A percentile compares a stretch with the other conserved stretches of the same genome.
Conservation (phyloP, 2,329 filamentous ascomycete genomes). For the Magnaporthiopsis incrustans region DNA sequence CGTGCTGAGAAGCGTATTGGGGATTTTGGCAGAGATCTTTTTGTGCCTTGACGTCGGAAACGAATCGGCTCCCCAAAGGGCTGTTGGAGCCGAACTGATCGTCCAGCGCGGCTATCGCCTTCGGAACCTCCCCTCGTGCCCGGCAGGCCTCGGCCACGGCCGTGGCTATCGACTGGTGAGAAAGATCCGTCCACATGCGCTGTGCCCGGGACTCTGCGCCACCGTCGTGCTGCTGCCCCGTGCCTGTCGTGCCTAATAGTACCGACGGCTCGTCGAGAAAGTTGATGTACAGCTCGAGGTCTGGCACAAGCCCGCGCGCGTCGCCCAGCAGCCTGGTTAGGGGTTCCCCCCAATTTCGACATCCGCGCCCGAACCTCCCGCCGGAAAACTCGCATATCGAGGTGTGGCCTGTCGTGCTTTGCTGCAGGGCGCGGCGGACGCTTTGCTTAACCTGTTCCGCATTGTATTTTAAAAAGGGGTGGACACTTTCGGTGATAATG, state of each 20-base stretch:
- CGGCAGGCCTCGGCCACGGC: conserved; percentile 1
- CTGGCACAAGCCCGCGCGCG: background rate
- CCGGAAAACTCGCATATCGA: background rate
- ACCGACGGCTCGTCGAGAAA: conserved; percentile 1
- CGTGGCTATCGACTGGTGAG: background rate
- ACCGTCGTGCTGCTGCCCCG: background rate
- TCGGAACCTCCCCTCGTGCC: background rate
- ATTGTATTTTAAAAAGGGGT: background rate
- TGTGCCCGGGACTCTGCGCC: background rate
- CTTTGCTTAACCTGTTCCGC: background rate
- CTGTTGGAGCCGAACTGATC: background rate
- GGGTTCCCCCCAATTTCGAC: background rate
- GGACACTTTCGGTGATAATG: background rate
- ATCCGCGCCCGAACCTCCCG: background rate
- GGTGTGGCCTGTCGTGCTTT: background rate
- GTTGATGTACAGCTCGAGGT: conserved; percentile 1
- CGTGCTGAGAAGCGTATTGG: conserved; percentile 34
- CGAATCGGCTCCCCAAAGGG: conserved; percentile 21
- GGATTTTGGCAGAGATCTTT: conserved; percentile 36
- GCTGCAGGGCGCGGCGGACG: background rate
- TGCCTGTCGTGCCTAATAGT: background rate
- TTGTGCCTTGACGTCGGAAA: conserved; percentile 19
- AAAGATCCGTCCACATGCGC: conserved; percentile 1
- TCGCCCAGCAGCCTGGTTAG: background rate
- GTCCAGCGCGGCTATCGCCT: too few relatives aligned